Evolutionary conservation across 2,329 filamentous ascomycete genomes (phyloP).

Genomic region (Pyrenochaeta sp.): DNA sequence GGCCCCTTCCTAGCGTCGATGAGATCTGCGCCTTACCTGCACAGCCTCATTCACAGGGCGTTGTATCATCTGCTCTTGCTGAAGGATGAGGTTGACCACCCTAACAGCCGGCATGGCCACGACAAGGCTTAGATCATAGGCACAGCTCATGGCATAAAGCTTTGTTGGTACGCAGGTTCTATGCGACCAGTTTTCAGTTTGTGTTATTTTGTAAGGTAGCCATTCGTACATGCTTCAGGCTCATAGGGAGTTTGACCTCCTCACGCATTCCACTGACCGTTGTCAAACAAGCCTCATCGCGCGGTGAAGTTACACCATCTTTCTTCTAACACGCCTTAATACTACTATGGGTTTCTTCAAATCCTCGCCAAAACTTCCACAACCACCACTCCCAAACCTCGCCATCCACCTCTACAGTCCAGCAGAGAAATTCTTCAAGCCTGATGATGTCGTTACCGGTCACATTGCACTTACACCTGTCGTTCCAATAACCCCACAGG

Average conservation of each 20-base stretch:
- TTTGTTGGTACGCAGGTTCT: not conserved
- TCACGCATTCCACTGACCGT: too few species aligned
- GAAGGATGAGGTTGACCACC: not conserved
- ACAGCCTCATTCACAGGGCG: not conserved
- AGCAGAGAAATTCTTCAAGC: conserved; percentile 27
- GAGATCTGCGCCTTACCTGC: not conserved
- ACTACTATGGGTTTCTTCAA: conserved; percentile 29
- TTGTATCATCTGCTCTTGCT: not conserved
- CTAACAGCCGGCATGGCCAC: not conserved
- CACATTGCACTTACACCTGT: conserved; percentile 22
- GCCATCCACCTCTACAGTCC: conserved; percentile 20
- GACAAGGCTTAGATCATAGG: not conserved
- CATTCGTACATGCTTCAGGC: too few species aligned
- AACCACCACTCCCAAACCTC: conserved; percentile 24
- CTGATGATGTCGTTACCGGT: conserved; percentile 29
- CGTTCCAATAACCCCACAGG: conserved; percentile 21
- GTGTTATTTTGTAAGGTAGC: too few species aligned
- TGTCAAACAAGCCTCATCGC: not conserved
- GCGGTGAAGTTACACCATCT: not conserved
- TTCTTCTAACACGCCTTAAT: not conserved
- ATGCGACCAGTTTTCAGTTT: too few species aligned
- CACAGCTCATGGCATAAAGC: not conserved
- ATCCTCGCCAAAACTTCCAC: conserved; percentile 18
- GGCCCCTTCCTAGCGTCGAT: not conserved
- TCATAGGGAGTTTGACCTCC: too few species aligned